Percentiles rank a stretch among this genome's conserved stretches.
phyloP scores from a whole-genome alignment of 495 filamentous ascomycete species.

The Pseudomonodictys pantanalensis region DNA sequence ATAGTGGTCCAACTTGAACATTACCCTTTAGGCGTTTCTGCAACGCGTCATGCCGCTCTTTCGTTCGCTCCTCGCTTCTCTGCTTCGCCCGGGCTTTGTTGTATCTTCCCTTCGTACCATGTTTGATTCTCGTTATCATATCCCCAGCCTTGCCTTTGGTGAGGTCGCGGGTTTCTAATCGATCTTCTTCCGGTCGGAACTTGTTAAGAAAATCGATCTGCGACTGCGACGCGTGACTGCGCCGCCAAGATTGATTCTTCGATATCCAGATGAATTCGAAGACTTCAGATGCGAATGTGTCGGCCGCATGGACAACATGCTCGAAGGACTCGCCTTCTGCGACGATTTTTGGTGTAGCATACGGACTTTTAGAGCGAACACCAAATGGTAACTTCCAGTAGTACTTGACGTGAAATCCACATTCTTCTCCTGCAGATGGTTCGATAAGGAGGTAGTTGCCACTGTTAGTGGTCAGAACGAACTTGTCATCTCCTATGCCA shows the following conservation, averaged over 20 bases:
- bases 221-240: conserved; percentile 57
- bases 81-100: conserved; percentile 50
- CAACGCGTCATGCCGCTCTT: conserved; percentile 3
- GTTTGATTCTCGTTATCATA: conserved; percentile 88
- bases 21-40: background rate
- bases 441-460: conserved; percentile 66
- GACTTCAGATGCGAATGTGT: conserved; percentile 67
- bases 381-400: conserved; percentile 30
- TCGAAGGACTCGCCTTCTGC: conserved; percentile 58
- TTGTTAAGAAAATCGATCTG: conserved; percentile 76
- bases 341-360: conserved; percentile 62
- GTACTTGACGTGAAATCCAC: conserved; percentile 31
- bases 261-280: conserved; percentile 61
- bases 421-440: conserved; percentile 2
- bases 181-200: conserved; percentile 53
- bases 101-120: conserved; percentile 73
- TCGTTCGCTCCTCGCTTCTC: conserved; percentile 41
- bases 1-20: conserved; percentile 11
- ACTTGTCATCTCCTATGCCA: conserved; percentile 59
- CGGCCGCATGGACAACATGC: conserved; percentile 75
- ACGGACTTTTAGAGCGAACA: conserved; percentile 49
- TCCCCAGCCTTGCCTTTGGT: conserved; percentile 82
- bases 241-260: conserved; percentile 64
- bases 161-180: conserved; percentile 53
- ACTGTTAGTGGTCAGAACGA: conserved; percentile 57